Base-by-base conservation (phyloP, 2,329 filamentous ascomycete species). In the Alternaria gansuensis region DNA sequence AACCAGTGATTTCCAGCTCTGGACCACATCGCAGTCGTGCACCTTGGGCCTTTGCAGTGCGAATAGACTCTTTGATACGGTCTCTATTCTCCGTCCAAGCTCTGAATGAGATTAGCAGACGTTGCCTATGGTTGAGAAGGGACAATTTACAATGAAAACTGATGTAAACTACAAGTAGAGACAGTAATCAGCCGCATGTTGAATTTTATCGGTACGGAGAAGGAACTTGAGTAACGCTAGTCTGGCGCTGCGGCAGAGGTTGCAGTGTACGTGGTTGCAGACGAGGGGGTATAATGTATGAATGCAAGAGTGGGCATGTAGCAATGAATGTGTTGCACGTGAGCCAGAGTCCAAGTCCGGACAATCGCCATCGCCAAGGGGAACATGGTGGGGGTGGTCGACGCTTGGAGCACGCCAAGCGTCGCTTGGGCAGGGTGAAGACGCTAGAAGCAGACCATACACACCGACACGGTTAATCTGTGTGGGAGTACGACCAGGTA, bases 1-100 rank as follows among this genome's bases (percentile, higher is more conserved):
- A 8, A 28, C 56, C 51, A n/a, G 56, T 48, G 49, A 84, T 82
- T 64, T 84, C 82, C 5, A 84, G 78, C 72, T 81, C 79, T 4
- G 78, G 78, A 4, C 58, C 54, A 2, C 76, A 77, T 26, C 59
- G 52, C 9, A 62, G 29, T 5, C 43, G 33, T 7, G 52, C 52
- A 24, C 51, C 48, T 13, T 43, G 53, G 6, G 41, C 48, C 29
- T 80, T 78, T 23, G 88, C 80, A n/a, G 54, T 52, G 17, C 14
- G 17, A 29, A 50, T 50, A 26, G 31, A 37, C 37, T 50, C 24
- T 13, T 24, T 17, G 33, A 50, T 50, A 5, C 46, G n/a, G 14
- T 50, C 34, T 39, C 46, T 8, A n/a, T 50, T 50, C 23, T 17
- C 28, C 23, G 36, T 33, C 44, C 44, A 48, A 5, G 26, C 44